phyloP scores from a whole-genome alignment of 2,329 filamentous ascomycete species.

The Arachnomyces sp. region DNA sequence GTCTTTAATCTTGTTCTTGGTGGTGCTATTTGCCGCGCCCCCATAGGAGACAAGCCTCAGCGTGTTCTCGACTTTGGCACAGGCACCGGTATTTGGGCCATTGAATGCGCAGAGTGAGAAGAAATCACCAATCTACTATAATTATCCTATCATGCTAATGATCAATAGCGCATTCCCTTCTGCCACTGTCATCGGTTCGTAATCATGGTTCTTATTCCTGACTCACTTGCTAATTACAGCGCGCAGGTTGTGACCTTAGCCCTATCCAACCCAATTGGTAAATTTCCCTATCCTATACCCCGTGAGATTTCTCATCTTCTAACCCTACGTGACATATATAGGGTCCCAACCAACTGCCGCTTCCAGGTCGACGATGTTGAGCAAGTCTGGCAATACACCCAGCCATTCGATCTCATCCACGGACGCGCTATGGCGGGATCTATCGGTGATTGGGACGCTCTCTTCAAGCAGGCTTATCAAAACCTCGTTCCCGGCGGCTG shows the following conservation, averaged over 20 bases:
- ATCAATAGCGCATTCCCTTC: no score
- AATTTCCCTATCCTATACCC: neutral
- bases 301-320: neutral
- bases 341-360: slow-evolving; percentile 21
- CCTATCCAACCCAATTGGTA: slow-evolving; percentile 30
- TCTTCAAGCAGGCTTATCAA: slow-evolving; percentile 22
- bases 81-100: slow-evolving; percentile 3
- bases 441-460: slow-evolving; percentile 23
- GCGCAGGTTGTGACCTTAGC: slow-evolving; percentile 20
- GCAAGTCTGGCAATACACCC: slow-evolving; percentile 19
- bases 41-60: slow-evolving; percentile 1
- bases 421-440: slow-evolving; percentile 18
- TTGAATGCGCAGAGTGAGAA: slow-evolving; percentile 3
- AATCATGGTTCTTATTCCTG: no score
- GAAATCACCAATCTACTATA: no score
- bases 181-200: no score
- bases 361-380: slow-evolving; percentile 27
- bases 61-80: slow-evolving; percentile 5
- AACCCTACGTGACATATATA: neutral
- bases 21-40: slow-evolving; percentile 2
- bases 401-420: slow-evolving; percentile 26
- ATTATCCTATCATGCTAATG: no score
- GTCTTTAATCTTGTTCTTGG: slow-evolving; percentile 2
- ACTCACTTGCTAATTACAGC: no score
- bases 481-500: slow-evolving; percentile 28